Evolutionary conservation across 2,329 filamentous ascomycete species (phyloP).

Genomic region (Ilyonectria sp.): DNA sequence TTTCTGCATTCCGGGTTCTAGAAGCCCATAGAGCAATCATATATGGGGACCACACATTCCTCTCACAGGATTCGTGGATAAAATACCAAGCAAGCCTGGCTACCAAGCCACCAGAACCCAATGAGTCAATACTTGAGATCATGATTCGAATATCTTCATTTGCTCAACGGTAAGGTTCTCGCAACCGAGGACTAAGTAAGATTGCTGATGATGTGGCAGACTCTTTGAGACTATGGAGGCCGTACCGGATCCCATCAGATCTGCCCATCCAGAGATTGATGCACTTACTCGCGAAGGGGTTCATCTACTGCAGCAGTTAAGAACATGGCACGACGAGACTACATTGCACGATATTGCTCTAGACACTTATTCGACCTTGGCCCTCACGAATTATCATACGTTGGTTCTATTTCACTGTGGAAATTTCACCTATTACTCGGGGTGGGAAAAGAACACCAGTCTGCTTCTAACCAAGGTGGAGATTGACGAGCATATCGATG

Average conservation of each 20-base stretch:
- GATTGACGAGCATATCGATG: constrained; percentile 3
- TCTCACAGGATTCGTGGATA: constrained; percentile 30
- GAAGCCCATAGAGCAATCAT: constrained; percentile 47
- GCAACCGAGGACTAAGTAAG: fast-evolving
- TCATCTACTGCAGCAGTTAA: constrained; percentile 22
- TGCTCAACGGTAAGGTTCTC: constrained; percentile 32
- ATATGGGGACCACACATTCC: constrained; percentile 40
- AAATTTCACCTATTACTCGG: constrained; percentile 45
- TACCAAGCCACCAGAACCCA: fast-evolving
- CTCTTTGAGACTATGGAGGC: constrained; percentile 41
- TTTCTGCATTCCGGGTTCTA: constrained; percentile 40
- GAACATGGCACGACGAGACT: not conserved
- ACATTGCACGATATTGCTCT: fast-evolving
- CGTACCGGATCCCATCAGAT: constrained; percentile 12
- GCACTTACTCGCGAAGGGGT: constrained; percentile 28
- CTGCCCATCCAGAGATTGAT: constrained; percentile 7
- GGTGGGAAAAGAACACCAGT: constrained; percentile 31
- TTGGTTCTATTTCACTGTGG: constrained; percentile 41
- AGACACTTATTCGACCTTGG: constrained; percentile 25
- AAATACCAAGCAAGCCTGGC: fast-evolving
- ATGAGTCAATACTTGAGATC: constrained; percentile 20
- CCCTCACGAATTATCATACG: constrained; percentile 33
- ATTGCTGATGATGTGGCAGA: constrained; percentile 2
- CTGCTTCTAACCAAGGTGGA: constrained; percentile 26
- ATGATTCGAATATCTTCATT: constrained; percentile 39